These are phyloP conservation scores for Oryza glaberrima DNA, from an alignment of 176 grass and related monocot genomes.

Conservation along the genomic window DNA sequence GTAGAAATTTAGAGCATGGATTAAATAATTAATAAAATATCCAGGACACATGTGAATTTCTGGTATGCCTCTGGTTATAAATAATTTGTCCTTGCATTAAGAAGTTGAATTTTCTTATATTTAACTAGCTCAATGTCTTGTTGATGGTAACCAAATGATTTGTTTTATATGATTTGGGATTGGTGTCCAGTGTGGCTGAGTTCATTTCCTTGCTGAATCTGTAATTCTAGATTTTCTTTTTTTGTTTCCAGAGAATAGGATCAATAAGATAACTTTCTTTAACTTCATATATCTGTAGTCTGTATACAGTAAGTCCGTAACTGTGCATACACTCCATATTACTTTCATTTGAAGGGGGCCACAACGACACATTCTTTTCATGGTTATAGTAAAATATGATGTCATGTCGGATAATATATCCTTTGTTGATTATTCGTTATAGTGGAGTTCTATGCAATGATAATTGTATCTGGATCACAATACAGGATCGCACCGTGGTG, in stretches of 20 bases:
- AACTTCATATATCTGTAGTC: background rate
- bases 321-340: background rate
- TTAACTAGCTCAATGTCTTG: background rate
- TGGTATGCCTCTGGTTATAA: background rate
- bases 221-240: background rate
- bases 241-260: background rate
- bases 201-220: background rate
- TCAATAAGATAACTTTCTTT: background rate
- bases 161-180: background rate
- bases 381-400: background rate
- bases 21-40: background rate
- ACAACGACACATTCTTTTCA: background rate
- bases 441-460: background rate
- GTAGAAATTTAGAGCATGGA: background rate
- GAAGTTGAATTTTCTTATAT: background rate
- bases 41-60: background rate
- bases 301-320: background rate
- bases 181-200: background rate
- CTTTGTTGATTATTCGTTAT: background rate
- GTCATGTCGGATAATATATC: background rate
- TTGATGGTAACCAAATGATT: background rate
- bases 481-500: constrained; percentile 43
- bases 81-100: background rate
- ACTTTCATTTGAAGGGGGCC: background rate
- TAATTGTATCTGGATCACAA: background rate